phyloP scores from a whole-genome alignment of 2,329 filamentous ascomycete species.

The Epichloe bromicola region DNA sequence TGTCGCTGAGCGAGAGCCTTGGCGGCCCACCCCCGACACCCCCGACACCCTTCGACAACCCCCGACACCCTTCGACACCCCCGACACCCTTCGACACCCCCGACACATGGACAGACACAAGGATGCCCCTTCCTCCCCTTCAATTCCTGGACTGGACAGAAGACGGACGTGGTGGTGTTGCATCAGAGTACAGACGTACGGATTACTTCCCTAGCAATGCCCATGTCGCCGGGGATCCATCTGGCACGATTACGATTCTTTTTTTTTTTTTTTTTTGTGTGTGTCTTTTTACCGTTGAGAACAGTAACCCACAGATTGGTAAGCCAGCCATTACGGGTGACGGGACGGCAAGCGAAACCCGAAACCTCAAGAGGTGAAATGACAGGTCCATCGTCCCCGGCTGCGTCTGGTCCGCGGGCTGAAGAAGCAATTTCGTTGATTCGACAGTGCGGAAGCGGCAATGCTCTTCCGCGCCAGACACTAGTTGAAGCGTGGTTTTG shows the following conservation, averaged over 20 bases:
- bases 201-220: neutral
- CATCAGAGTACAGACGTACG: neutral
- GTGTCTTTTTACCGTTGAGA: neutral
- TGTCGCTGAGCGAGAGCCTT: constrained; percentile 2
- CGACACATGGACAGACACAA: neutral
- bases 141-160: neutral
- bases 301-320: neutral
- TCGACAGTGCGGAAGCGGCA: neutral
- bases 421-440: neutral
- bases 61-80: neutral
- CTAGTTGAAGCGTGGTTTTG: too few relatives aligned
- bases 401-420: neutral
- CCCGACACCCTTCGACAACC: neutral
- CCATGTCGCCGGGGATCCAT: neutral
- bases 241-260: too few relatives aligned
- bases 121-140: neutral
- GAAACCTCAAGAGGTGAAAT: neutral
- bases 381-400: neutral
- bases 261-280: too few relatives aligned
- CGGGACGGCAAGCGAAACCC: too few relatives aligned
- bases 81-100: neutral
- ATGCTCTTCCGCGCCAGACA: neutral
- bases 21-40: neutral
- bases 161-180: neutral
- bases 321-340: neutral